phyloP scores from a whole-genome alignment of 2,329 filamentous ascomycete genomes.

The Sarocladium strictum region DNA sequence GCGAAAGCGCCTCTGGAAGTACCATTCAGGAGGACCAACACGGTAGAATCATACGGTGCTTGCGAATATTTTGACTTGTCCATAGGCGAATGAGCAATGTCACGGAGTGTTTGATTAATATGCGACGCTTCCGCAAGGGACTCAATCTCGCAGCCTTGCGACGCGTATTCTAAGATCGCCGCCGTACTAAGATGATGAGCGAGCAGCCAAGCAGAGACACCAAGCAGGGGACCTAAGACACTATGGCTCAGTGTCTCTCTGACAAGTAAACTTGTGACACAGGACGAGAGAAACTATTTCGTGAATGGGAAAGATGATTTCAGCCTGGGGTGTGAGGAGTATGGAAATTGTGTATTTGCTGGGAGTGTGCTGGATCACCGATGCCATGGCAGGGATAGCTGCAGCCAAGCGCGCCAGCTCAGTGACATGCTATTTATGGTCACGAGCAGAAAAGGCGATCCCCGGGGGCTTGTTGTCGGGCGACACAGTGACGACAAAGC shows the following conservation, averaged over 20 bases:
- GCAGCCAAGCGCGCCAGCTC: neutral
- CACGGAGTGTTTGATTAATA: neutral
- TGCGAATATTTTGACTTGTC: neutral
- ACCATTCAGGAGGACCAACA: neutral
- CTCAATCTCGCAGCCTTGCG: neutral
- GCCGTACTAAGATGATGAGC: neutral
- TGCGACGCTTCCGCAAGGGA: neutral
- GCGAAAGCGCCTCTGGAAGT: conserved; percentile 10
- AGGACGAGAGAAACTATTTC: too few species aligned
- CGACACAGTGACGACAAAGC: neutral
- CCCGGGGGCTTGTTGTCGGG: neutral
- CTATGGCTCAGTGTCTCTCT: neutral
- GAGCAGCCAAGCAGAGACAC: neutral
- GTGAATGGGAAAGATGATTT: too few species aligned
- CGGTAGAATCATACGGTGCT: neutral
- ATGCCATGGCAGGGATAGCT: neutral
- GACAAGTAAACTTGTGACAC: neutral
- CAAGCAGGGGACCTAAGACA: conserved; percentile 3
- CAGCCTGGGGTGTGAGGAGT: too few species aligned
- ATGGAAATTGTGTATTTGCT: neutral
- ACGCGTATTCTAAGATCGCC: neutral
- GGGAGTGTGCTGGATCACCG: neutral
- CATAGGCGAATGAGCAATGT: neutral
- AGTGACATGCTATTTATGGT: neutral
- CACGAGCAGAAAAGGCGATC: neutral